These are phyloP conservation scores for Falciphora oryzae DNA, from an alignment of 2,329 filamentous ascomycete species.

Conservation along the genomic window DNA sequence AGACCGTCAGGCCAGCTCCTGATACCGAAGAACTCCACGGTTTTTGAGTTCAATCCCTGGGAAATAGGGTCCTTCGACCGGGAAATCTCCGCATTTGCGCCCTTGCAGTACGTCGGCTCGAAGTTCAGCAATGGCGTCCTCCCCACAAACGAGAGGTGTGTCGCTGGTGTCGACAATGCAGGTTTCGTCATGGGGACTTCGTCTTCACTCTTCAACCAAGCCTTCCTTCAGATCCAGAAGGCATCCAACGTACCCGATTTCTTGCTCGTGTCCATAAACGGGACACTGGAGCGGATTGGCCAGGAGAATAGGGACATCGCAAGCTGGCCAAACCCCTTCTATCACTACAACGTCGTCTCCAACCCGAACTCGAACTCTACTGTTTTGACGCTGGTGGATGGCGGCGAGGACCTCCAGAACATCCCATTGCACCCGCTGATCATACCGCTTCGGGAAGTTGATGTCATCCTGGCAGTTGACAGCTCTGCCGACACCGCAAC, in stretches of 20 bases:
- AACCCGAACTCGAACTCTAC: constrained; percentile 28
- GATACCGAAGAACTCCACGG: constrained; percentile 49
- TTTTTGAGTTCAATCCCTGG: constrained; percentile 61
- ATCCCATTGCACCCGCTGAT: constrained; percentile 47
- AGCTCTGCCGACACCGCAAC: constrained; percentile 54
- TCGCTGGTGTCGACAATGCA: constrained; percentile 75
- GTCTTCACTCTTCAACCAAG: constrained; percentile 76
- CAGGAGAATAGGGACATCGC: constrained; percentile 42
- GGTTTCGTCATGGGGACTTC: constrained; percentile 84
- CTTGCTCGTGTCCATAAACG: constrained; percentile 45
- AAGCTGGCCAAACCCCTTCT: constrained; percentile 59
- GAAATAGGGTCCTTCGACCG: constrained; percentile 62
- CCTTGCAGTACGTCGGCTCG: constrained; percentile 54
- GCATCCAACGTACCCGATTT: constrained; percentile 34
- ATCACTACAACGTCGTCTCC: constrained; percentile 36
- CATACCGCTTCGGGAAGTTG: constrained; percentile 44
- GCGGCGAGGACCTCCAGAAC: constrained; percentile 43
- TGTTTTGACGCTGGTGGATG: constrained; percentile 42
- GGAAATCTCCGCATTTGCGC: constrained; percentile 53
- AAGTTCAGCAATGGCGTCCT: constrained; percentile 51
- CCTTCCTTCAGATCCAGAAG: constrained; percentile 61
- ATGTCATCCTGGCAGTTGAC: constrained; percentile 61
- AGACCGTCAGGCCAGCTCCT: constrained; percentile 37
- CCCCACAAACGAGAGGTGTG: constrained; percentile 50
- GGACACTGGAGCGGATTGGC: constrained; percentile 48